Percentiles rank a stretch among this genome's conserved stretches.
These are phyloP conservation scores for Ehretia macrophylla DNA, from an alignment of 257 asterid genomes.

Conservation along the genomic window DNA sequence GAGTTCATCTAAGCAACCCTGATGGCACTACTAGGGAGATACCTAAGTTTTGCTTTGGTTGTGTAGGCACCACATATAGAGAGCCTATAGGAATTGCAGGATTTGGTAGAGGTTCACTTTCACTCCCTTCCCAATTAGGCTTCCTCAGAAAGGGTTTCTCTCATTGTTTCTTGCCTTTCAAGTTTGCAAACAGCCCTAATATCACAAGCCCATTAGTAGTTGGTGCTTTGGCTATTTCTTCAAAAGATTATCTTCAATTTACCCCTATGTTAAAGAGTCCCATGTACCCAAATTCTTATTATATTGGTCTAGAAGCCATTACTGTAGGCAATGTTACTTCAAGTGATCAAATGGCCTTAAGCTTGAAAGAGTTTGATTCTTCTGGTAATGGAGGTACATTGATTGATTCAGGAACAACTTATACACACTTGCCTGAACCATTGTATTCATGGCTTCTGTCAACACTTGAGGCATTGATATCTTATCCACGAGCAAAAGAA, in stretches of 20 bases:
- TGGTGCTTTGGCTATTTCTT: conserved; percentile 58
- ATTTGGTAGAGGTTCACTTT: conserved; percentile 68
- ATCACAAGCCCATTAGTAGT: conserved; percentile 59
- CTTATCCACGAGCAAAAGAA: conserved; percentile 41
- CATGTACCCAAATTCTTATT: conserved; percentile 60
- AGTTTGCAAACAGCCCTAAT: conserved; percentile 64
- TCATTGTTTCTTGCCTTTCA: conserved; percentile 71
- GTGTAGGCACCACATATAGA: conserved; percentile 52
- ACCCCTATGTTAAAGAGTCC: conserved; percentile 61
- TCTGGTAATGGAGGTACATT: conserved; percentile 66
- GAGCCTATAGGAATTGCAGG: conserved; percentile 75
- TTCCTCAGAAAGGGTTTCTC: conserved; percentile 63
- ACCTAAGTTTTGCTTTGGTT: conserved; percentile 51
- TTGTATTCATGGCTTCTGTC: conserved; percentile 46
- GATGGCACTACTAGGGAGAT: conserved; percentile 35
- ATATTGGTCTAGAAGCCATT: conserved; percentile 55
- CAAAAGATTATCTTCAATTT: conserved; percentile 53
- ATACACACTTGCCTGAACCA: conserved; percentile 62
- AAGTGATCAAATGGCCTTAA: conserved; percentile 31
- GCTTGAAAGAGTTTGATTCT: conserved; percentile 48
- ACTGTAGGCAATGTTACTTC: conserved; percentile 32
- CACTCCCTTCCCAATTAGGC: conserved; percentile 76
- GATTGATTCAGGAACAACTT: conserved; percentile 74
- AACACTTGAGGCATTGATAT: conserved; percentile 30
- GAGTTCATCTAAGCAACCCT: conserved; percentile 36